These are phyloP conservation scores for Skeletonema potamos DNA, from an alignment of 108 stramenopile genomes.

Conservation along the genomic window DNA sequence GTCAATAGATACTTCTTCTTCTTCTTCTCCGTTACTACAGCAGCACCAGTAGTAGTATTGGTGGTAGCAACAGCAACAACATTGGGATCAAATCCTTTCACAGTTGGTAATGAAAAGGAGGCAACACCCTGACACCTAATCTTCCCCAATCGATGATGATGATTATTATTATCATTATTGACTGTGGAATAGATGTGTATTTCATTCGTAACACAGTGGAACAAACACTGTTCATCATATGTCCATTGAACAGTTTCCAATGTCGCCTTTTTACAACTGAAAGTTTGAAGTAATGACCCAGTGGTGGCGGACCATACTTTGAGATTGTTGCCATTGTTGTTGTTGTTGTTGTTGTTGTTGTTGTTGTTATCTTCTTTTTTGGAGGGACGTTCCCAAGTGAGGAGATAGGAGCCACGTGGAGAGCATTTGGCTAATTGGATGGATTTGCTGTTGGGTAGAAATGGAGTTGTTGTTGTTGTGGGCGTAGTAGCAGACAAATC, in stretches of 20 bases:
- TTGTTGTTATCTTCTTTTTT: background rate
- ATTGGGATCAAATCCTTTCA: slow-evolving; percentile 12
- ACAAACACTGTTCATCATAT: slow-evolving; percentile 77
- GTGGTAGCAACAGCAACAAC: too few species aligned
- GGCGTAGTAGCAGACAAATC: slow-evolving; percentile 13
- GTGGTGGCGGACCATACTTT: slow-evolving; percentile 71
- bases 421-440: slow-evolving; percentile 78
- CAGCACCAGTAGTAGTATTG: background rate
- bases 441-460: slow-evolving; percentile 37
- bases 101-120: slow-evolving; percentile 54
- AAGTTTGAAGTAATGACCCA: slow-evolving; percentile 60
- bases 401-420: slow-evolving; percentile 76
- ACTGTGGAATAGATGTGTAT: slow-evolving; percentile 68
- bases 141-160: slow-evolving; percentile 41
- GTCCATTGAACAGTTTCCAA: slow-evolving; percentile 93
- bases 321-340: slow-evolving; percentile 52
- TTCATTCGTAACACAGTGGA: slow-evolving; percentile 72
- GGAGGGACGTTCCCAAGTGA: slow-evolving; percentile 84
- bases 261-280: slow-evolving; percentile 64
- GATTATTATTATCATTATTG: background rate
- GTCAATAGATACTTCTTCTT: slow-evolving; percentile 56
- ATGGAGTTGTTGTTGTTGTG: slow-evolving; percentile 11
- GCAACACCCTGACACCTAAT: slow-evolving; percentile 59
- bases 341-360: slow-evolving; percentile 19
- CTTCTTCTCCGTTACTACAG: slow-evolving; percentile 4